Evolutionary conservation across 495 filamentous ascomycete species (phyloP).

Genomic region (Pyronema domesticum): DNA sequence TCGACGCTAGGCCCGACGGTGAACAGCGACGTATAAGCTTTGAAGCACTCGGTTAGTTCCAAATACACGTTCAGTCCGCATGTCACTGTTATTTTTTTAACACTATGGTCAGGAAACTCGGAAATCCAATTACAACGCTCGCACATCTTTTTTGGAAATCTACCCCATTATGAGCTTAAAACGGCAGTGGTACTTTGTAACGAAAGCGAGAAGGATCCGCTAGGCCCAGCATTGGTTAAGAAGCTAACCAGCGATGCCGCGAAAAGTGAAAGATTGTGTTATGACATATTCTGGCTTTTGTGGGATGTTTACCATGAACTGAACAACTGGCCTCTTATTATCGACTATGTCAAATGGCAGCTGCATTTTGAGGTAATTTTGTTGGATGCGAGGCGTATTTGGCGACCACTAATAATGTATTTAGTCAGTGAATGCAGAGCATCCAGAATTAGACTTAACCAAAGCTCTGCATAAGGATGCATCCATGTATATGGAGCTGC

Average conservation of each 20-base stretch:
- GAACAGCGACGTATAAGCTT: too few relatives aligned
- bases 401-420: background rate
- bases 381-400: background rate
- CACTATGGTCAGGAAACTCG: background rate
- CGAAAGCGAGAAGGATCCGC: background rate
- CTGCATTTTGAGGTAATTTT: background rate
- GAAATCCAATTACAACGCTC: background rate
- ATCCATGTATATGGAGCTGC: background rate
- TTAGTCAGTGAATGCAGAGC: background rate
- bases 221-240: background rate
- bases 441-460: background rate
- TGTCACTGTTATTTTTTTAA: too few relatives aligned
- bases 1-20: too few relatives aligned
- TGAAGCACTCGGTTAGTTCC: background rate
- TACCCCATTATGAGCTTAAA: background rate
- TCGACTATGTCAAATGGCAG: background rate
- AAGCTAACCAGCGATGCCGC: background rate
- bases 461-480: background rate
- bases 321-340: background rate
- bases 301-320: background rate
- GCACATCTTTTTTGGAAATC: background rate
- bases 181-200: background rate
- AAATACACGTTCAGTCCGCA: too few relatives aligned
- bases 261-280: background rate
- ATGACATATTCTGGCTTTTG: background rate